phyloP scores from a whole-genome alignment of 208 protist species.

The Endotrypanum monterogeii region DNA sequence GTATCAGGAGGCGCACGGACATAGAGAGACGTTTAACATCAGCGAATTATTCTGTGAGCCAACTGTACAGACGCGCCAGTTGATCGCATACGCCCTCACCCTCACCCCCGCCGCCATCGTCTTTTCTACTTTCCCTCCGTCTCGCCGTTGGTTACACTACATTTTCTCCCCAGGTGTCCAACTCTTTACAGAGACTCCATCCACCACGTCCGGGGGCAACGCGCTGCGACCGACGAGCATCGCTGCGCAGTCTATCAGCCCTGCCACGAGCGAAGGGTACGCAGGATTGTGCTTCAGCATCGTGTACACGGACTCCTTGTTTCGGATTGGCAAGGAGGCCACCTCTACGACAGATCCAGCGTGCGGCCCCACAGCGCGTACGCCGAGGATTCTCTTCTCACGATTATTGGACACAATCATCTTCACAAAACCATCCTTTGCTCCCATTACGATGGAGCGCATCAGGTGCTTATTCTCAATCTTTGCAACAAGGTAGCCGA shows the following conservation, averaged over 20 bases:
- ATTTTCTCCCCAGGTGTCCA: slow-evolving; percentile 22
- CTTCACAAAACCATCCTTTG: slow-evolving; percentile 66
- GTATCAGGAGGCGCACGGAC: too few species aligned
- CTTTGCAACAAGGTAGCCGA: slow-evolving; percentile 61
- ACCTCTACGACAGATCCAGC: slow-evolving; percentile 69
- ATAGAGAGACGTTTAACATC: too few species aligned
- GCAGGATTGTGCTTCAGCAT: slow-evolving; percentile 55
- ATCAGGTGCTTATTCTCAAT: slow-evolving; percentile 41
- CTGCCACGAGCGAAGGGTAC: slow-evolving; percentile 60
- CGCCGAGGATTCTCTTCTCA: slow-evolving; percentile 67
- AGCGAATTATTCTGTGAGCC: too few species aligned
- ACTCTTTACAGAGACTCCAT: slow-evolving; percentile 32
- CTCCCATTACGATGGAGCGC: slow-evolving; percentile 54
- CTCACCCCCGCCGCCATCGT: too few species aligned
- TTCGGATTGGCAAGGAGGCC: slow-evolving; percentile 58
- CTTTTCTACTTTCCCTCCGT: slow-evolving; percentile 20
- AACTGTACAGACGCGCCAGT: too few species aligned
- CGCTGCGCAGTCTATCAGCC: slow-evolving; percentile 61
- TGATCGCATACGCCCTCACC: too few species aligned
- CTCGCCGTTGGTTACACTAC: neutral
- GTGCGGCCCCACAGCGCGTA: slow-evolving; percentile 60
- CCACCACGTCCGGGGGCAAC: slow-evolving; percentile 40
- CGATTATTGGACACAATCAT: slow-evolving; percentile 69
- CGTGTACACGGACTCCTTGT: slow-evolving; percentile 57
- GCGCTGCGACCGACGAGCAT: slow-evolving; percentile 58